These are phyloP conservation scores for Corniculantispora saksenae DNA, from an alignment of 2,329 filamentous ascomycete genomes.

Conservation along the genomic window DNA sequence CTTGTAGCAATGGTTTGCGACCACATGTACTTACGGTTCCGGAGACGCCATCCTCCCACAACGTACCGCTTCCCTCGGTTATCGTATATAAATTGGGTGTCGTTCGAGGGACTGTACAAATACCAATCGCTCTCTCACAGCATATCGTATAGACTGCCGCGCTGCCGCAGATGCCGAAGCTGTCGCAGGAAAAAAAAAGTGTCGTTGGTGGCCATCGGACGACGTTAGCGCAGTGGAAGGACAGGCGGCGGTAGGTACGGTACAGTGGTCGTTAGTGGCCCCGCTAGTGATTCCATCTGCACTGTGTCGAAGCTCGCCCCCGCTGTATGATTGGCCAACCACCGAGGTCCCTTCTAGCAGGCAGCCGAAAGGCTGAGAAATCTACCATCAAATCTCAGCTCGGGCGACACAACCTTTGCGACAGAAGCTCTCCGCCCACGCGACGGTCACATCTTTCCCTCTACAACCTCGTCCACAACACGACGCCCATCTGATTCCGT, in stretches of 20 bases:
- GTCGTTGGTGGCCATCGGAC: conserved; percentile 5
- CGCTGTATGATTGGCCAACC: conserved; percentile 26
- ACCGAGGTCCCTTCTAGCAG: conserved; percentile 10
- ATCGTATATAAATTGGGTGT: neutral
- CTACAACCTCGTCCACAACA: neutral
- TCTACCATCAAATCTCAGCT: conserved; percentile 27
- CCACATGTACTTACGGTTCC: neutral
- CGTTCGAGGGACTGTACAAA: neutral
- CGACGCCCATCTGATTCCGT: neutral
- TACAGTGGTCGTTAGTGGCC: conserved; percentile 5
- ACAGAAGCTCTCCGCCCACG: conserved; percentile 12
- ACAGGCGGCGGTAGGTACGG: too few relatives aligned
- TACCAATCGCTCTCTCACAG: neutral
- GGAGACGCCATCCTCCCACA: conserved; percentile 1
- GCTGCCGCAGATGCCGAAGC: neutral
- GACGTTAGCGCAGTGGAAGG: neutral
- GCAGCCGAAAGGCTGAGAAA: conserved; percentile 46
- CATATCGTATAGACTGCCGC: conserved; percentile 4
- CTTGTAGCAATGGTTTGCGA: neutral
- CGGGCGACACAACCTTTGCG: conserved; percentile 16
- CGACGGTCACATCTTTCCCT: neutral
- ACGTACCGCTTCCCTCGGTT: neutral
- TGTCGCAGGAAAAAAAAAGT: neutral
- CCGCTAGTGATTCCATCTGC: neutral
- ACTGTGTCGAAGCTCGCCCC: neutral